Percentiles rank a stretch among this genome's conserved stretches.
Evolutionary conservation across 179 eudicot genomes (phyloP).

Genomic region (Carnegiea gigantea): DNA sequence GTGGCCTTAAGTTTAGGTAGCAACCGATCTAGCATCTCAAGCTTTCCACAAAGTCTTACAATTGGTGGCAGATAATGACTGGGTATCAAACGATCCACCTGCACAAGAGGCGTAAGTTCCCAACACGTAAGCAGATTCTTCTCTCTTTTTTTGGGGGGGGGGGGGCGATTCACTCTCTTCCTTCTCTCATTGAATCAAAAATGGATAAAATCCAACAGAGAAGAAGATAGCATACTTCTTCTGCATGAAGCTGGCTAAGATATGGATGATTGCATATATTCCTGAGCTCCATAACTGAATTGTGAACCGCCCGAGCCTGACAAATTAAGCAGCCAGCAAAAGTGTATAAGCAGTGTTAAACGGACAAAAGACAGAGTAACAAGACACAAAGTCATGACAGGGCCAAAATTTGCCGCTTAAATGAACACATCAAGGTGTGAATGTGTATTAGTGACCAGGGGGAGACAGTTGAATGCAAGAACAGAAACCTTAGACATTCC

Average conservation of each 20-base stretch:
- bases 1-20: slow-evolving; percentile 97
- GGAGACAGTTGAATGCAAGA: slow-evolving; percentile 16
- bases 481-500: slow-evolving; percentile 73
- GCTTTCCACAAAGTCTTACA: slow-evolving; percentile 94
- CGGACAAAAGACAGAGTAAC: neutral
- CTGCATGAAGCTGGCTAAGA: slow-evolving; percentile 89
- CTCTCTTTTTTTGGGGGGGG: neutral
- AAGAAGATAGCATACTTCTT: slow-evolving; percentile 56
- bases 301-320: slow-evolving; percentile 92
- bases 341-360: neutral
- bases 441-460: neutral
- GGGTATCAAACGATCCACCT: slow-evolving; percentile 80
- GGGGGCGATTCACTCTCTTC: neutral
- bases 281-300: slow-evolving; percentile 96
- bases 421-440: neutral
- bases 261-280: slow-evolving; percentile 99
- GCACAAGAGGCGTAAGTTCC: slow-evolving; percentile 21
- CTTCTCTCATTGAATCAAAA: neutral
- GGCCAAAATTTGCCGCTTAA: neutral
- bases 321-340: slow-evolving; percentile 20
- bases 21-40: slow-evolving; percentile 96
- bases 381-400: neutral
- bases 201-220: slow-evolving; percentile 18
- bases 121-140: slow-evolving; percentile 8
- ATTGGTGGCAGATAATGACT: slow-evolving; percentile 86